Percentiles rank a stretch among this genome's conserved stretches.
Conservation (phyloP, 805 yeast genomes). For the Aciculoconidium aculeatum region DNA sequence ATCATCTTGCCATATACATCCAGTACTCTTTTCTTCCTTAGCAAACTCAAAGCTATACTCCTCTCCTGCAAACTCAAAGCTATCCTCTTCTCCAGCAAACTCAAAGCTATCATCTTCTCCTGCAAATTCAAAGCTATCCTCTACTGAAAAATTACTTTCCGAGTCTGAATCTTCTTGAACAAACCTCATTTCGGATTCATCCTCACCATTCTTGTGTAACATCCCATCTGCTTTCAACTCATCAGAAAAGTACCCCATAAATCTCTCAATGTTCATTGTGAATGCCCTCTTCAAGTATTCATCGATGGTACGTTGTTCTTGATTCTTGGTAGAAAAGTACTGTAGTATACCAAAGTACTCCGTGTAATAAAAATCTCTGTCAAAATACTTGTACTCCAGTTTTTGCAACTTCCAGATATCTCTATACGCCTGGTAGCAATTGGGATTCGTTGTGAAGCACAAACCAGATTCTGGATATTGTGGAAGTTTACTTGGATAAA, state of each 20-base stretch:
- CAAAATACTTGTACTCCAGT: constrained; percentile 13
- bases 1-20: neutral
- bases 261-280: constrained; percentile 18
- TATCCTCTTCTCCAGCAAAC: constrained; percentile 3
- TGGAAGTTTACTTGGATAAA: constrained; percentile 2
- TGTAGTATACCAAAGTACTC: constrained; percentile 8
- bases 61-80: constrained; percentile 5
- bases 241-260: too few relatives aligned
- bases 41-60: constrained; percentile 5
- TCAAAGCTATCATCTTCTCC: constrained; percentile 5
- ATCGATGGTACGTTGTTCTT: constrained; percentile 6
- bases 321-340: constrained; percentile 9
- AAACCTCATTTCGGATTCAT: too few relatives aligned
- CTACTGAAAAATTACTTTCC: too few relatives aligned
- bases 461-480: constrained; percentile 2
- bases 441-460: constrained; percentile 10
- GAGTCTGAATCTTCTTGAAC: too few relatives aligned
- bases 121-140: constrained; percentile 2
- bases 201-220: neutral
- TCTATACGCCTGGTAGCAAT: constrained; percentile 12
- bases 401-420: constrained; percentile 16
- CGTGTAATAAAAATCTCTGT: constrained; percentile 7
- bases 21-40: too few relatives aligned
- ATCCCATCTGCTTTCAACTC: too few relatives aligned
- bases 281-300: constrained; percentile 9